These are phyloP conservation scores for Cylindrotheca fusiformis DNA, from an alignment of 108 stramenopile species.

Conservation along the genomic window DNA sequence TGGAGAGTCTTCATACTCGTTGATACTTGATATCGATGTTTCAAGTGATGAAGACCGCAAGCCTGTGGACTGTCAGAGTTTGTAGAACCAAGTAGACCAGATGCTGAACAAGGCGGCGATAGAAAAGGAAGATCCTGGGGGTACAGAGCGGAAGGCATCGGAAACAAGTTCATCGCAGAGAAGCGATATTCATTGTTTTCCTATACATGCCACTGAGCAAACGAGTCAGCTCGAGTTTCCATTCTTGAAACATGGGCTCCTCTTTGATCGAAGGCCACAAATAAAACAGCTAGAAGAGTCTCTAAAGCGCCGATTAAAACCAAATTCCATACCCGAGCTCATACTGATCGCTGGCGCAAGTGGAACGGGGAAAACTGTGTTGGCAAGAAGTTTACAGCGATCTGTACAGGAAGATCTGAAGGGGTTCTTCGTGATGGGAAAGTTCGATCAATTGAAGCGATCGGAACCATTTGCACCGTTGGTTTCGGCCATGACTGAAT, in stretches of 20 bases:
- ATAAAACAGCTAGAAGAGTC: background rate
- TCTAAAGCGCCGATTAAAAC: background rate
- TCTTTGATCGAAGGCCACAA: background rate
- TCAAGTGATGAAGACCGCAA: too few relatives aligned
- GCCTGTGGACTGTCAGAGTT: too few relatives aligned
- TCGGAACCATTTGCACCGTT: conserved; percentile 25
- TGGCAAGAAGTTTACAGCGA: conserved; percentile 17
- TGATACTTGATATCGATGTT: too few relatives aligned
- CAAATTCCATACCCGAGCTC: conserved; percentile 33
- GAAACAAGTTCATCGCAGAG: too few relatives aligned
- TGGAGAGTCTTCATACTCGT: too few relatives aligned
- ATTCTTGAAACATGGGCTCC: background rate
- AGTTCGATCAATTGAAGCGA: conserved; percentile 17
- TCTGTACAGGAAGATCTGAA: background rate
- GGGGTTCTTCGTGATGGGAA: conserved; percentile 20
- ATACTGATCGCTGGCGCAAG: conserved; percentile 67
- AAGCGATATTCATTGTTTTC: too few relatives aligned
- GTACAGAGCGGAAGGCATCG: too few relatives aligned
- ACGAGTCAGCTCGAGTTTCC: background rate
- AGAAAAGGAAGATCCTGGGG: too few relatives aligned
- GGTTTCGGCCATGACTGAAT: conserved; percentile 13
- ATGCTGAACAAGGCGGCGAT: too few relatives aligned
- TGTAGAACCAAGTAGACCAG: too few relatives aligned
- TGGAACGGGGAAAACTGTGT: conserved; percentile 47
- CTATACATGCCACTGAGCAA: too few relatives aligned